Conservation (phyloP, 352 stramenopile genomes). For the Globisporangium nodosum region DNA sequence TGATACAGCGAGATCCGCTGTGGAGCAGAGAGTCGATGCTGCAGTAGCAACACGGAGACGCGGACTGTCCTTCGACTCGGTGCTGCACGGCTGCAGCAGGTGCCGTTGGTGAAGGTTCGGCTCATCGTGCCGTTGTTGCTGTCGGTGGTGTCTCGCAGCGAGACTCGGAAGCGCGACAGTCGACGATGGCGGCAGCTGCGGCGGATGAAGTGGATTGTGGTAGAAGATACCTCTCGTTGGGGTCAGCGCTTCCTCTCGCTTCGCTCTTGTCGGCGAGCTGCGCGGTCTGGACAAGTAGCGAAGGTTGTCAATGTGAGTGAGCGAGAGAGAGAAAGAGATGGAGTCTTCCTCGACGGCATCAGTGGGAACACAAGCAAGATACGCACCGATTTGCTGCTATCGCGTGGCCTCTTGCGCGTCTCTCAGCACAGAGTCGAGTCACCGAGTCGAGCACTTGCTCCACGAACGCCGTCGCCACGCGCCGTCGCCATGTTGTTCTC, state of each 20-base stretch:
- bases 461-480: conserved; percentile 1
- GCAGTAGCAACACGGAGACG: neutral
- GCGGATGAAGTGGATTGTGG: conserved; percentile 20
- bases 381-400: neutral
- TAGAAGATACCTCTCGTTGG: conserved; percentile 22
- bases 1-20: neutral
- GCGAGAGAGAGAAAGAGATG: neutral
- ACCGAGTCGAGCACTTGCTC: neutral
- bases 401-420: neutral
- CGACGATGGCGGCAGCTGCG: conserved; percentile 17
- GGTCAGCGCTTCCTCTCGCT: neutral
- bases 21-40: neutral
- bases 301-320: no score
- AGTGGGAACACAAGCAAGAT: neutral
- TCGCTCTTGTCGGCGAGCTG: conserved; percentile 1
- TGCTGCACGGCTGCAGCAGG: neutral
- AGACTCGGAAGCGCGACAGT: conserved; percentile 9
- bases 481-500: neutral
- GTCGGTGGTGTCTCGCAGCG: conserved; percentile 3
- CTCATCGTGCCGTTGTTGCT: conserved; percentile 1
- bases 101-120: neutral
- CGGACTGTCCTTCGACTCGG: neutral
- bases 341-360: neutral
- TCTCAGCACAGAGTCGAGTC: neutral
- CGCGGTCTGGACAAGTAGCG: neutral